Evolutionary conservation across 257 asterid genomes (phyloP), one percentile per base, ranked within the genome.

Genomic region (Mentha longifolia): DNA sequence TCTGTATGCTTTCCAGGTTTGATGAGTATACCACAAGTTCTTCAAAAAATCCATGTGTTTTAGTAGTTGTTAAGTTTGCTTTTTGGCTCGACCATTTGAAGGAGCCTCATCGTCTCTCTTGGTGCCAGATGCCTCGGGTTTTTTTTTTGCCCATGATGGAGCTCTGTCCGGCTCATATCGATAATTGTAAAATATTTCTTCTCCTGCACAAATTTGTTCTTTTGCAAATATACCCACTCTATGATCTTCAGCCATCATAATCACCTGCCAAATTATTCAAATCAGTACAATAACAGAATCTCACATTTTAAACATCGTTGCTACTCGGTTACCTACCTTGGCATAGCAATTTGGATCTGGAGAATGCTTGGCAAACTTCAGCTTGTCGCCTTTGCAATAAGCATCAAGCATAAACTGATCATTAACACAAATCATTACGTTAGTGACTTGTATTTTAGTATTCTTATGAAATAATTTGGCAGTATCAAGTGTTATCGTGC

Each of bases 321-420:
- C 56, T 19, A 37, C 76, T 19, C 22, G 42, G 55, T 78, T 87
- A 91, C 97, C 12, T 57, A 57, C 63, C 92, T 88, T 89, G 9
- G 98, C 94, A 41, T 92, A 95, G 83, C 99, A 95, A 78, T 90
- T 95, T 51, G 99, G 97, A 71, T 83, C 85, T 25, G 96, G 98
- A 61, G 97, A 89, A 80, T 95, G 98, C 76, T 95, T 89, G 35
- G 99, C 95, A 60, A 95, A 88, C 87, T 95, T 92, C 80, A 92
- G 80, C 63, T 95, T 95, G 72, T 92, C 98, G n/a, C 98, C 97
- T 81, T 87, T 89, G 43, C 98, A 89, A 61, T 81, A 86, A 60
- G 96, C 97, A 82, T 89, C 98, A 33, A 92, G 94, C 79, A 95
- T 94, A 85, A 86, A 89, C 99, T 95, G 87, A 75, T 15, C 42